A percentile compares a stretch with the other conserved stretches of the same genome.
Evolutionary conservation across 176 grass and related monocot species (phyloP).

Genomic region (Phoenix roebelenii): DNA sequence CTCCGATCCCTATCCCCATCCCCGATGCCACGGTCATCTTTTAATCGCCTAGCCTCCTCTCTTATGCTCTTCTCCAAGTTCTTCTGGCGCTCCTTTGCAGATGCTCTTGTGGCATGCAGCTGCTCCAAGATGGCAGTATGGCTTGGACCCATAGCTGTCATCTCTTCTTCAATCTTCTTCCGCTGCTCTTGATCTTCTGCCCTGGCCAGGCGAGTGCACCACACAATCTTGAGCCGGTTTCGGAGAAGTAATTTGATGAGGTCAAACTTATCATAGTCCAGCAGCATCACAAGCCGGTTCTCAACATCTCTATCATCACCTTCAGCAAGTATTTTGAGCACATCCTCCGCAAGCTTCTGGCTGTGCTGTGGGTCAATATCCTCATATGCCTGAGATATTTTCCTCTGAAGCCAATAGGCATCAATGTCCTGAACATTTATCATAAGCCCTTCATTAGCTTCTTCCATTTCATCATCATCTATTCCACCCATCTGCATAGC

Average conservation of each 20-base stretch:
- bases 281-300: conserved; percentile 66
- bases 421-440: conserved; percentile 97
- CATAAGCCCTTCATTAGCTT: conserved; percentile 42
- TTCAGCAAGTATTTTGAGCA: conserved; percentile 76
- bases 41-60: conserved; percentile 85
- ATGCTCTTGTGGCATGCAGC: conserved; percentile 87
- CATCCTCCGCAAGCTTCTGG: conserved; percentile 78
- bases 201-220: conserved; percentile 84
- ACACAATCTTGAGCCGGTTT: conserved; percentile 95
- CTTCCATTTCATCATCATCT: conserved; percentile 66
- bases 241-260: conserved; percentile 69
- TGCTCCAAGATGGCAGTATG: conserved; percentile 67
- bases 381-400: conserved; percentile 78
- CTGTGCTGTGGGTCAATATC: conserved; percentile 81
- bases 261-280: conserved; percentile 95
- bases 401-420: conserved; percentile 96
- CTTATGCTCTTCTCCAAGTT: conserved; percentile 90
- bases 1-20: conserved; percentile 41
- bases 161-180: conserved; percentile 86
- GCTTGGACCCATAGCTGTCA: conserved; percentile 39
- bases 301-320: conserved; percentile 77
- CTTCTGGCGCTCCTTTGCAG: conserved; percentile 84
- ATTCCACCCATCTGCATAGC: conserved; percentile 86
- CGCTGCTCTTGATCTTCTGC: conserved; percentile 81
- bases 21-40: conserved; percentile 32